Conservation (phyloP, 257 asterid genomes). For the Eustoma russellianum region DNA sequence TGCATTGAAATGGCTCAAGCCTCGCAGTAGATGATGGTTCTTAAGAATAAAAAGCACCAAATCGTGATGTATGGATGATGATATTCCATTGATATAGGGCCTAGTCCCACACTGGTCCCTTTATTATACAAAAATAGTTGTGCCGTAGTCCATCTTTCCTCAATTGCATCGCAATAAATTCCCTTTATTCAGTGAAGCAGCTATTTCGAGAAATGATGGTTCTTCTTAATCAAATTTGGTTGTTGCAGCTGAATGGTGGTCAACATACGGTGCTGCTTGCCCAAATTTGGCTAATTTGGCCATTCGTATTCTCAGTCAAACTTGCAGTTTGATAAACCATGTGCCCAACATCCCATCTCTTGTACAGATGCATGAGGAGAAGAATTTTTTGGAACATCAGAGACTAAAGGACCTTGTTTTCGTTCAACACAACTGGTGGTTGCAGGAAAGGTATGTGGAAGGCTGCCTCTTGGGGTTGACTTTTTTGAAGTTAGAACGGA, state of each 20-base stretch:
- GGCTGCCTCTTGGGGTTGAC: neutral
- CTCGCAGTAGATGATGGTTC: too few relatives aligned
- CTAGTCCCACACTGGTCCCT: too few relatives aligned
- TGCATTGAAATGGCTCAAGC: too few relatives aligned
- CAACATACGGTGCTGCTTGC: constrained; percentile 85
- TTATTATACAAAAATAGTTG: too few relatives aligned
- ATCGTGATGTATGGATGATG: too few relatives aligned
- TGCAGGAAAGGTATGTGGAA: constrained; percentile 44
- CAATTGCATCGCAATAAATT: too few relatives aligned
- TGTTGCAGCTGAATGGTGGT: constrained; percentile 92
- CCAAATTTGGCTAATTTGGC: constrained; percentile 92
- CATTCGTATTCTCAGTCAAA: constrained; percentile 67
- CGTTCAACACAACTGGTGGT: constrained; percentile 73
- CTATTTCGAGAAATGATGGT: too few relatives aligned
- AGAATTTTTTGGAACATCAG: constrained; percentile 67
- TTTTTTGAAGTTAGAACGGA: neutral
- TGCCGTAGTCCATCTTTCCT: too few relatives aligned
- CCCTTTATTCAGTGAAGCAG: neutral
- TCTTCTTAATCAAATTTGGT: constrained; percentile 4
- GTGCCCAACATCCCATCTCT: constrained; percentile 42
- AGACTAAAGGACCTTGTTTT: constrained; percentile 65
- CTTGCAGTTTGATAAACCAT: constrained; percentile 55
- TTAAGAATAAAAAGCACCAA: too few relatives aligned
- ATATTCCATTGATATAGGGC: too few relatives aligned
- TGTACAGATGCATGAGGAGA: constrained; percentile 54